A percentile compares a stretch with the other conserved stretches of the same genome.
Evolutionary conservation across 345 rosid genomes (phyloP).

Genomic region (Citrus unshiu): DNA sequence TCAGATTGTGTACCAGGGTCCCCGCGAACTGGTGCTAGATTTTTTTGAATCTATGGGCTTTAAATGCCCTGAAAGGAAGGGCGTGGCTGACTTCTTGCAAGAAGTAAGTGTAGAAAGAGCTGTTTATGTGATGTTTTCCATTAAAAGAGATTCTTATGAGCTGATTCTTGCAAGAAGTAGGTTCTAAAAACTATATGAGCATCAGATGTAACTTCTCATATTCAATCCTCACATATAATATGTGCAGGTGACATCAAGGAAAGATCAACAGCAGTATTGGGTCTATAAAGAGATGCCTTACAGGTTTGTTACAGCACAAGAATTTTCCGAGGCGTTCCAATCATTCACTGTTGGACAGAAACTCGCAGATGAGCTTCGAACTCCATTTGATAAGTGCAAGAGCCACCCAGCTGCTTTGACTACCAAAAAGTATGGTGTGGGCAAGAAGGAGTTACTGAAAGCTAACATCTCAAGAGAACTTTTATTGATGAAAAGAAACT

Average conservation of each 20-base stretch:
- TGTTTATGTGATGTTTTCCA: neutral
- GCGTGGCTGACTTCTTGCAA: too few relatives aligned
- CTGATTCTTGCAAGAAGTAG: too few relatives aligned
- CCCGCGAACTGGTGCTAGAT: too few relatives aligned
- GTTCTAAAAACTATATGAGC: neutral
- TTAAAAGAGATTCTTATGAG: neutral
- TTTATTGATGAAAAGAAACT: slow-evolving; percentile 61
- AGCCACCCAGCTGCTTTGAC: slow-evolving; percentile 64
- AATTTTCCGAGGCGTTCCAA: slow-evolving; percentile 52
- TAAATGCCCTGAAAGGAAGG: too few relatives aligned
- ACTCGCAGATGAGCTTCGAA: slow-evolving; percentile 38
- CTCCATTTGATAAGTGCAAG: slow-evolving; percentile 42
- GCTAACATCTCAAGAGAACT: slow-evolving; percentile 52
- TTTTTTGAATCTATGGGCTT: too few relatives aligned
- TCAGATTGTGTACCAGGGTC: too few relatives aligned
- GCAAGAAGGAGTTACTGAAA: slow-evolving; percentile 47
- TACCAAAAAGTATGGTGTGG: slow-evolving; percentile 42
- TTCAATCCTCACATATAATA: neutral
- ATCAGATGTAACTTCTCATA: neutral
- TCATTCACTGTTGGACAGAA: slow-evolving; percentile 34
- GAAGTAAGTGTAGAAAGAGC: too few relatives aligned
- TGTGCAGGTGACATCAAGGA: slow-evolving; percentile 61
- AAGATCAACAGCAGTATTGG: slow-evolving; percentile 77
- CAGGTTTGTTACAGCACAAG: slow-evolving; percentile 37
- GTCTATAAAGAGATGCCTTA: slow-evolving; percentile 42